Evolutionary conservation across 192 early-diverging fungal species (phyloP).

Genomic region (Gonapodya sp.): DNA sequence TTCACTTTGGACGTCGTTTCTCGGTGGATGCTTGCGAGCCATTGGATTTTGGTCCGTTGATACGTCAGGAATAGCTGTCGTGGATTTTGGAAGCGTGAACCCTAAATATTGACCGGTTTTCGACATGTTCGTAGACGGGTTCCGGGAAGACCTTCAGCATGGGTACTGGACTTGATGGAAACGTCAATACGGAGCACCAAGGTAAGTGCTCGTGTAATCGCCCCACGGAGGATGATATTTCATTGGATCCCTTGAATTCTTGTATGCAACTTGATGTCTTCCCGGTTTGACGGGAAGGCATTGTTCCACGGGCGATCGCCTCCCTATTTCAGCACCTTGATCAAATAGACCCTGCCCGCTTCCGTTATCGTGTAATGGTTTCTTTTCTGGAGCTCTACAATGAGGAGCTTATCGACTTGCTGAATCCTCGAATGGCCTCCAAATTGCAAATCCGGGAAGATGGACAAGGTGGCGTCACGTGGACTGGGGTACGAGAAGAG

Average conservation of each 20-base stretch:
- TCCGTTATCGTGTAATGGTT: conserved; percentile 30
- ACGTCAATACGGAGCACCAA: conserved; percentile 16
- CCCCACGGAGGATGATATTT: not conserved
- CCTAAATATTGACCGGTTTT: too few species aligned
- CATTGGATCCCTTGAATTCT: not conserved
- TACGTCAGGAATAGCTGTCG: too few species aligned
- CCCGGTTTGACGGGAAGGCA: conserved; percentile 38
- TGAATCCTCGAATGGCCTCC: conserved; percentile 34
- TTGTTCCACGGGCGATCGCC: conserved; percentile 51
- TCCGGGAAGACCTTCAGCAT: conserved; percentile 95
- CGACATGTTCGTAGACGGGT: conserved; percentile 88
- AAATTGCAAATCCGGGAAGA: conserved; percentile 56
- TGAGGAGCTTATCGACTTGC: conserved; percentile 88
- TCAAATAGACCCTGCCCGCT: conserved; percentile 5
- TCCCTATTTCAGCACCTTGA: conserved; percentile 52
- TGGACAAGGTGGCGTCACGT: conserved; percentile 47
- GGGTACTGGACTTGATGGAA: conserved; percentile 55
- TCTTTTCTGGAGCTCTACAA: conserved; percentile 97
- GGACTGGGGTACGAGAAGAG: conserved; percentile 16
- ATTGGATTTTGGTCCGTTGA: too few species aligned
- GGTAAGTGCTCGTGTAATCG: not conserved
- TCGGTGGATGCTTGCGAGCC: too few species aligned
- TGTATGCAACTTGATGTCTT: not conserved
- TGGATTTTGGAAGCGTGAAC: too few species aligned
- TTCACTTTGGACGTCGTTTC: too few species aligned